Evolutionary conservation across 1,284 basidiomycete species (phyloP), one percentile per base, ranked within the genome.

Genomic region (Laetiporus sulphureus): DNA sequence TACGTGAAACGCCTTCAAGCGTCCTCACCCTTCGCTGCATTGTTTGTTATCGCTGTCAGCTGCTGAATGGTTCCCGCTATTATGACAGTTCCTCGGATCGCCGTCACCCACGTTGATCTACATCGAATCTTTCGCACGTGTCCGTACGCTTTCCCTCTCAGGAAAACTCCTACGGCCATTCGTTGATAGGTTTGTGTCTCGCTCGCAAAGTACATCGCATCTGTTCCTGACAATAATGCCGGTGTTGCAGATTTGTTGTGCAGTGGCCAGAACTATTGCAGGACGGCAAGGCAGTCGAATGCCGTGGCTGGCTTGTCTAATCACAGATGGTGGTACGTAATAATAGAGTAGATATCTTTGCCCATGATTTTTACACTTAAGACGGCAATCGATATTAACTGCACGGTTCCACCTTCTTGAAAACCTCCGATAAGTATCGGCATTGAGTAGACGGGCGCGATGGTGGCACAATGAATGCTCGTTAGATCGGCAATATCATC

Each of bases 81-180:
- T 12, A 8, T 7, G 3, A 24, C 59, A 95, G 91, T 69, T 95
- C 45, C 55, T 95, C 21, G 87, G 84, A 6, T 60, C 92, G 10
- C 66, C 70, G 13, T 75, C 83, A 2, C 89, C 95, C 2, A 72
- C 68, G 33, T 62, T 92, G 21, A 77, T 99, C 42, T 99, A 98
- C 61, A 71, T 98, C 32, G 96, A 99, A 63, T 94, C 92, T 0
- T 96, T 96, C 59, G 93, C 96, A 5, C 81, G 96, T 12, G 92
- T 97, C 5, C 71, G 67, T 22, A 73, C 75, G 1, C 70, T 98
- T 15, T 95, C 91, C 11, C 69, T 97, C 13, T 91, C 92, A 18
- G 95, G 83, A 20, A 89, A 77, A 54, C 66, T 99, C 32, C 69
- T 98, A 16, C 73, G 79, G 25, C 77, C 76, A 7, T 66, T 95